Conservation (phyloP, 2,329 filamentous ascomycete genomes). For the Aspergillus spinulosporus region DNA sequence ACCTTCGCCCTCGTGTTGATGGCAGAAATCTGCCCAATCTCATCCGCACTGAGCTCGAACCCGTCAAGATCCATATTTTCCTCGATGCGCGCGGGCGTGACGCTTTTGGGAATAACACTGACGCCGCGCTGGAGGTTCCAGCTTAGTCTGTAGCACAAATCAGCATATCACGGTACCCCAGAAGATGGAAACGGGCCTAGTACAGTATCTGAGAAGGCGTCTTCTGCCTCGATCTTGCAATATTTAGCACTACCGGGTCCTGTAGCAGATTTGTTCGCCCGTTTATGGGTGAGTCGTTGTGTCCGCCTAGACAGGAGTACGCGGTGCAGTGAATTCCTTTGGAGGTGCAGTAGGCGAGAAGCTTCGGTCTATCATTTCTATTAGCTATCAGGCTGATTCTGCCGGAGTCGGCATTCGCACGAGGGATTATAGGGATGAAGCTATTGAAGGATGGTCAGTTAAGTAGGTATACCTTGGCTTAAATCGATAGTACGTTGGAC, state of each 20-base stretch:
- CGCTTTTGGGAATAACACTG: slow-evolving; percentile 82
- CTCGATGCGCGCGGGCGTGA: slow-evolving; percentile 70
- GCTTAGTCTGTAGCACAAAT: slow-evolving; percentile 28
- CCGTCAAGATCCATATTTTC: slow-evolving; percentile 75
- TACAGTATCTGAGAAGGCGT: slow-evolving; percentile 56
- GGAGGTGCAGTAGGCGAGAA: slow-evolving; percentile 52
- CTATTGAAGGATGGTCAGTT: neutral
- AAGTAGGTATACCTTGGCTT: neutral
- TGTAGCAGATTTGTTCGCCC: slow-evolving; percentile 29
- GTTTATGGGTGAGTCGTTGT: slow-evolving; percentile 55
- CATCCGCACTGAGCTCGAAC: slow-evolving; percentile 70
- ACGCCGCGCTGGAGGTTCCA: slow-evolving; percentile 81
- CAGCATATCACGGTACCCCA: neutral
- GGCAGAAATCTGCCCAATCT: slow-evolving; percentile 66
- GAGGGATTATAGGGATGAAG: slow-evolving; percentile 68
- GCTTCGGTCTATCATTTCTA: slow-evolving; percentile 43
- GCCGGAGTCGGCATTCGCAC: slow-evolving; percentile 13
- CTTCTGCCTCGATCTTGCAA: slow-evolving; percentile 58
- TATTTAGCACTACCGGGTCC: slow-evolving; percentile 50
- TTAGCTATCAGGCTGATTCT: no score
- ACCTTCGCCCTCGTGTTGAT: slow-evolving; percentile 79
- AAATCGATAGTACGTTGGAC: neutral
- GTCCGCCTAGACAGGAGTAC: slow-evolving; percentile 56
- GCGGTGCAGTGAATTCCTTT: slow-evolving; percentile 58
- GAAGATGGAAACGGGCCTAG: neutral